Evolutionary conservation across 306 rosid species (phyloP).

Genomic region (Inga oerstediana): DNA sequence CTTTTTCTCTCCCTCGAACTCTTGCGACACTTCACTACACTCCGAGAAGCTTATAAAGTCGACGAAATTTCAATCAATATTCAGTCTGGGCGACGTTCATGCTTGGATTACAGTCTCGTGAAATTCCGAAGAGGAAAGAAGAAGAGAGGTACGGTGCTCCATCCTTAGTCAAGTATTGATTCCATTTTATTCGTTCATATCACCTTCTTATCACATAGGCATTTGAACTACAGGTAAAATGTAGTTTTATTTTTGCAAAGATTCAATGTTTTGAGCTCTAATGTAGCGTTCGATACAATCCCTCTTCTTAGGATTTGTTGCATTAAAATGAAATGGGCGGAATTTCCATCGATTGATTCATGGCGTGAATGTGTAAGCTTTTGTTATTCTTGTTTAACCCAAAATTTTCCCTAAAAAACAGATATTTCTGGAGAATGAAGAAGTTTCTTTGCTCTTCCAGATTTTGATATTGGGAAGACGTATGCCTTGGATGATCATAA

Average conservation of each 20-base stretch:
- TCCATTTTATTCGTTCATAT: background rate
- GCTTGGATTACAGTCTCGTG: background rate
- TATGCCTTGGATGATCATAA: background rate
- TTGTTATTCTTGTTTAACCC: background rate
- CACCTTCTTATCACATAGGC: background rate
- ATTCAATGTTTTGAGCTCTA: background rate
- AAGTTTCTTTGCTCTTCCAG: background rate
- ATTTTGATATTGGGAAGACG: background rate
- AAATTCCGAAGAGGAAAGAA: background rate
- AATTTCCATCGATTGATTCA: background rate
- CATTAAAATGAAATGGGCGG: background rate
- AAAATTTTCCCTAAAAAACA: background rate
- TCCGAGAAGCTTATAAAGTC: background rate
- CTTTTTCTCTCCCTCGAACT: background rate
- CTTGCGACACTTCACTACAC: background rate
- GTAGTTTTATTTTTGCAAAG: background rate
- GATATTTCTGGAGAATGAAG: background rate
- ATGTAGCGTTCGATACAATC: background rate
- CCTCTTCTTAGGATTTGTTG: background rate
- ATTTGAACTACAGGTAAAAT: background rate
- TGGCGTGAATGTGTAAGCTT: background rate
- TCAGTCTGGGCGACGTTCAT: background rate
- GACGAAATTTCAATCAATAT: background rate
- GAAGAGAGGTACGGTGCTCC: conserved; percentile 15
- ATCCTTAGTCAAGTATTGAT: background rate